Evolutionary conservation across 78 protist genomes (phyloP), one percentile per base, ranked within the genome.

Genomic region (Dictyostelium intermedium): DNA sequence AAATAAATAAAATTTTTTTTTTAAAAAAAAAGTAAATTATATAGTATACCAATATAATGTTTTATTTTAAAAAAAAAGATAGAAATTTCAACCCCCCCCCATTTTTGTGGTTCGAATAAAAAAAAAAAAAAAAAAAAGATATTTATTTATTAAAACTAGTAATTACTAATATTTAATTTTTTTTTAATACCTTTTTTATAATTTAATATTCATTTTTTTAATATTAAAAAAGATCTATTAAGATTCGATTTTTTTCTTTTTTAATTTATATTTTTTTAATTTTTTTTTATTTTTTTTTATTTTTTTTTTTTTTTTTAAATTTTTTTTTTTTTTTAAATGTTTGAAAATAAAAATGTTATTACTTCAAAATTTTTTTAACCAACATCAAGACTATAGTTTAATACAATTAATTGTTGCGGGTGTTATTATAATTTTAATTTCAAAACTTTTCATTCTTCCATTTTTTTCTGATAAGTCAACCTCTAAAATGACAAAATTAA

Each of bases 401-500:
- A 20, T 56, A 56, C 66, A 56, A 56, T 56, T 56, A 56, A 56
- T 56, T 56, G 27, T 56, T 20, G 66, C 66, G 20, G 66, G 66
- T 56, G 66, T 56, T 56, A 20, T 56, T 56, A 56, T 56, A 20
- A 56, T 56, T 56, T 56, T 56, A 56, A 56, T 56, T 56, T 56
- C 66, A 1, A 56, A 56, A 20, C 20, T 56, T 56, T 56, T 56
- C n/a, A 56, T 56, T 20, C 66, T 56, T 20, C 66, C 66, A 20
- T 56, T 20, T 56, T 5, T 56, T 56, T 56, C 66, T 5, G 20
- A 20, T 20, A 56, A 70, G 11, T 11, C 35, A 43, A 14, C n/a
- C 7, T 20, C 66, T 2, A 86, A 53, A 35, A 86, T 86, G 95
- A 79, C 89, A 66, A 91, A 91, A 34, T 53, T 91, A 47, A 61